phyloP scores from a whole-genome alignment of 371 early-diverging fungal genomes.

The Blakeslea trispora region DNA sequence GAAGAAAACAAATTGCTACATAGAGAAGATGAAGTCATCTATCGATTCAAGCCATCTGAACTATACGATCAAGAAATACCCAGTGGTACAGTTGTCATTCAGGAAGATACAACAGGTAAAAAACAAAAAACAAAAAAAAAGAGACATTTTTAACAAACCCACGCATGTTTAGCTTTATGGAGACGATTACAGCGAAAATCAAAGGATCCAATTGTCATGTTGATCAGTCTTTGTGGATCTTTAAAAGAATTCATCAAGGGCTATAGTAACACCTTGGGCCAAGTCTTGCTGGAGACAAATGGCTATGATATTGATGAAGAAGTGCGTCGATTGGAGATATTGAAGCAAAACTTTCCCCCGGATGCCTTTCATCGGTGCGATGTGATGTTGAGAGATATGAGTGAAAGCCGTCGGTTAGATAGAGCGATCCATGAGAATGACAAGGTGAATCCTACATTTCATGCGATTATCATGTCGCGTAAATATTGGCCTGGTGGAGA shows the following conservation, averaged over 20 bases:
- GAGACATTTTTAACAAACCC: neutral
- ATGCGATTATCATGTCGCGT: constrained; percentile 30
- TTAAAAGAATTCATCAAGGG: constrained; percentile 28
- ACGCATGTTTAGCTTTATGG: constrained; percentile 15
- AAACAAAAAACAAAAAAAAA: neutral
- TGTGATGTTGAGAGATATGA: constrained; percentile 45
- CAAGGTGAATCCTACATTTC: constrained; percentile 11
- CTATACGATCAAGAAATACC: constrained; percentile 15
- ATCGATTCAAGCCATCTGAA: constrained; percentile 30
- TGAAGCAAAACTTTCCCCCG: constrained; percentile 38
- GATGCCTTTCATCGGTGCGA: constrained; percentile 38
- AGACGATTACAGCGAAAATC: constrained; percentile 25
- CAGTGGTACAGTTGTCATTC: constrained; percentile 6
- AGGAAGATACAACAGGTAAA: constrained; percentile 30
- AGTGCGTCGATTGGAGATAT: constrained; percentile 25
- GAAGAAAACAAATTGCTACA: constrained; percentile 20
- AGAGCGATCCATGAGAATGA: constrained; percentile 30
- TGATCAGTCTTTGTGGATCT: constrained; percentile 36
- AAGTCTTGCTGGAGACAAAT: constrained; percentile 18
- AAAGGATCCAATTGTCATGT: constrained; percentile 34
- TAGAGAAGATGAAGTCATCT: constrained; percentile 13
- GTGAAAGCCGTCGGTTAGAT: constrained; percentile 35
- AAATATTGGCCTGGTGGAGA: constrained; percentile 41
- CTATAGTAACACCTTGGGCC: constrained; percentile 30
- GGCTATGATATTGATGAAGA: constrained; percentile 38